Evolutionary conservation across 202 grass and related monocot genomes (phyloP).

Genomic region (Carex arenaria): DNA sequence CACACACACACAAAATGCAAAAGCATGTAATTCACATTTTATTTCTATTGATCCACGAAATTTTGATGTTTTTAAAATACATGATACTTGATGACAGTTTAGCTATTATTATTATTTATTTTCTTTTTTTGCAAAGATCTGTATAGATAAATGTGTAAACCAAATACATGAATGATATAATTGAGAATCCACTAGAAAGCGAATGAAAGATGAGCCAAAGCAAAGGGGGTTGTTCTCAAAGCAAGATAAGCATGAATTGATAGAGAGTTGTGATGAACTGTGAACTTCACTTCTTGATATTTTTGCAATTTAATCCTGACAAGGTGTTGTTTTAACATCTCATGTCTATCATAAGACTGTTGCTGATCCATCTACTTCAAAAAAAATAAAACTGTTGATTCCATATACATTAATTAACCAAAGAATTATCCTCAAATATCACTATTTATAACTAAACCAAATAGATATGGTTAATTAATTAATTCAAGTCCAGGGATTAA

Average conservation of each 20-base stretch:
- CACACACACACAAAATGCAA: background rate
- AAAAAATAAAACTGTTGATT: too few species aligned
- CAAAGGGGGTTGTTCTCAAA: conserved; percentile 35
- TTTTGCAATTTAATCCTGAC: conserved; percentile 2
- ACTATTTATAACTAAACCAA: background rate
- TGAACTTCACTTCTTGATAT: conserved; percentile 41
- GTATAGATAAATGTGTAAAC: conserved; percentile 9
- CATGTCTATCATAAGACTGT: background rate
- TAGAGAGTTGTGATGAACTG: conserved; percentile 27
- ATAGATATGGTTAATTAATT: background rate
- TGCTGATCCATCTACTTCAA: background rate
- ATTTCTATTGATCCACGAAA: background rate
- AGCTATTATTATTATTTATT: too few species aligned
- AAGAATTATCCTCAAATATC: too few species aligned
- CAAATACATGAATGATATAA: background rate
- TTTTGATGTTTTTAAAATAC: background rate
- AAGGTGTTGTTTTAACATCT: conserved; percentile 1
- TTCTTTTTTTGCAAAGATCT: background rate
- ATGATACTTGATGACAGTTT: background rate
- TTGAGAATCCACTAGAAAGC: conserved; percentile 25
- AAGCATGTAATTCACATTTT: background rate
- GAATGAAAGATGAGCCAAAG: conserved; percentile 17
- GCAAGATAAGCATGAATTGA: conserved; percentile 30
- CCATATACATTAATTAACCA: too few species aligned
- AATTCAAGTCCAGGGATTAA: background rate